These are phyloP conservation scores for Fonticula alba DNA, from an alignment of 78 protist genomes.

Conservation along the genomic window DNA sequence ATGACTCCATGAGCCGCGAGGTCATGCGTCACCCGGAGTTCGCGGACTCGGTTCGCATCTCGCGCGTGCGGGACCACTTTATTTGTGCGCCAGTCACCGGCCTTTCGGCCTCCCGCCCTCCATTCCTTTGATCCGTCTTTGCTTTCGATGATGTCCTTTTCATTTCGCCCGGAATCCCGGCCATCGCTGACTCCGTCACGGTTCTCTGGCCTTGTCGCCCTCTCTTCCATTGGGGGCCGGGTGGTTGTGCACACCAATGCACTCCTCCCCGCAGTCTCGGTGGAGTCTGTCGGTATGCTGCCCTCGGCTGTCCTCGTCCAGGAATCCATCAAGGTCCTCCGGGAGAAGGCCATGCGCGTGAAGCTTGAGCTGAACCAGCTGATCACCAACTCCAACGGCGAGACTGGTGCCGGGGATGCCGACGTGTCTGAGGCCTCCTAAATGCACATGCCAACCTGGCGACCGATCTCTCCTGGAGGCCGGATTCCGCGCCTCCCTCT, in stretches of 20 bases:
- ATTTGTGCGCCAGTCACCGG: slow-evolving; percentile 38
- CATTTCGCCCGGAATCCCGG: too few relatives aligned
- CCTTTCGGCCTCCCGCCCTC: neutral
- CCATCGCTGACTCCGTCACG: too few relatives aligned
- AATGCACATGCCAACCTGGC: too few relatives aligned
- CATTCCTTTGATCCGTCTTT: too few relatives aligned
- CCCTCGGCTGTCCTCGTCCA: slow-evolving; percentile 17
- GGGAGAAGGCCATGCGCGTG: too few relatives aligned
- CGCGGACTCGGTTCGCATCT: slow-evolving; percentile 25
- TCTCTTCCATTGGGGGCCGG: neutral
- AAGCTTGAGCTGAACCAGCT: too few relatives aligned
- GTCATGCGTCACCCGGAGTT: slow-evolving; percentile 50
- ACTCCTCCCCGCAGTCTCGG: slow-evolving; percentile 11
- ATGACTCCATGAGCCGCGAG: slow-evolving; percentile 75
- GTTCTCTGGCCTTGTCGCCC: too few relatives aligned
- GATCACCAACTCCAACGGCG: too few relatives aligned
- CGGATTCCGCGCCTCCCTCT: too few relatives aligned
- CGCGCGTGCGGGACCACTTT: slow-evolving; percentile 58
- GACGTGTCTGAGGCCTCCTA: too few relatives aligned
- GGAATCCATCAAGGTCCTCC: slow-evolving; percentile 13
- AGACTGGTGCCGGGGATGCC: too few relatives aligned
- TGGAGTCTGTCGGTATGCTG: slow-evolving; percentile 46
- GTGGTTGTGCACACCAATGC: neutral
- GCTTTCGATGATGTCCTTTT: neutral
- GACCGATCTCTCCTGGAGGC: too few relatives aligned